phyloP scores from a whole-genome alignment of 2,329 filamentous ascomycete genomes.

The Fusarium liriodendri region DNA sequence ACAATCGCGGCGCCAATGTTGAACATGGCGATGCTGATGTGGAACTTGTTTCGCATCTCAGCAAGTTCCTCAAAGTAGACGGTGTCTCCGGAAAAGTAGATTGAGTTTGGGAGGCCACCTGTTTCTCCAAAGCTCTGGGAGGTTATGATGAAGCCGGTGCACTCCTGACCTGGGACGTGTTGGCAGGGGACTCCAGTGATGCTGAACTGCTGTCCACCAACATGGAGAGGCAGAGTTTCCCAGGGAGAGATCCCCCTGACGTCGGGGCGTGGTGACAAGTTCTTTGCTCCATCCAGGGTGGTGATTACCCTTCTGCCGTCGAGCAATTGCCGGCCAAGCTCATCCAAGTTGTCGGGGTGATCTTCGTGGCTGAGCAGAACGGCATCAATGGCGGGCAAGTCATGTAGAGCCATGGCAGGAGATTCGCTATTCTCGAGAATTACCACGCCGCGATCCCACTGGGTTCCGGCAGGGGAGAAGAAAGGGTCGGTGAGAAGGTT shows the following conservation, averaged over 20 bases:
- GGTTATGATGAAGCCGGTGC: background rate
- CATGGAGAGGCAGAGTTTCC: background rate
- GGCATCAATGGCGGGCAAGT: background rate
- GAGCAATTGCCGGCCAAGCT: background rate
- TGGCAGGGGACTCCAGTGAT: background rate
- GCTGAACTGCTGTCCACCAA: background rate
- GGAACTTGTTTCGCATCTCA: background rate
- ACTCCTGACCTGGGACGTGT: background rate
- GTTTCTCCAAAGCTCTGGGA: background rate
- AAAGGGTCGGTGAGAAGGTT: slow-evolving; percentile 59
- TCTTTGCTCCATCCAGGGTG: background rate
- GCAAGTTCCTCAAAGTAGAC: slow-evolving; percentile 2
- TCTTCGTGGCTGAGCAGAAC: background rate
- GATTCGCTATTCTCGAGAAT: background rate
- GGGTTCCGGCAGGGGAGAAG: slow-evolving; percentile 41
- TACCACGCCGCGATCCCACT: background rate
- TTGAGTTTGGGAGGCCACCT: background rate
- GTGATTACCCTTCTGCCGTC: background rate
- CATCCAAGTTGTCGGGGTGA: background rate
- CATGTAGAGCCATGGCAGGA: background rate
- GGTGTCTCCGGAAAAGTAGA: slow-evolving; percentile 18
- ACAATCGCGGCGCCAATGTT: slow-evolving; percentile 2
- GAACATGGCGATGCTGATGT: background rate
- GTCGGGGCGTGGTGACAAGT: background rate
- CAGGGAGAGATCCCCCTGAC: background rate